Evolutionary conservation across 2,329 filamentous ascomycete species (phyloP).

Genomic region (Drechslera avenae): DNA sequence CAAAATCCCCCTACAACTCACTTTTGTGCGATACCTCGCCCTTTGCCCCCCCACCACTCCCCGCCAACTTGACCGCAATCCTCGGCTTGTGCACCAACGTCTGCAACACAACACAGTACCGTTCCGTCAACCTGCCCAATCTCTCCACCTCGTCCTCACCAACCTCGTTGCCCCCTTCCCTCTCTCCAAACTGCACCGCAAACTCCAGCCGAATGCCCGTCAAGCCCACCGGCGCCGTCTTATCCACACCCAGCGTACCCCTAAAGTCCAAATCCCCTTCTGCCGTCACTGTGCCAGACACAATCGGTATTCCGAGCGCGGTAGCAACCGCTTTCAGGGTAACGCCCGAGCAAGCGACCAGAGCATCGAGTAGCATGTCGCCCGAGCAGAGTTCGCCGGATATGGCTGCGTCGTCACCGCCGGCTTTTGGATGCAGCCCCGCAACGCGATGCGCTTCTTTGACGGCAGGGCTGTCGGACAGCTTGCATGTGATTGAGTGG

Average conservation of each 20-base stretch:
- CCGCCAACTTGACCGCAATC: slow-evolving; percentile 34
- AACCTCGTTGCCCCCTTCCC: slow-evolving; percentile 43
- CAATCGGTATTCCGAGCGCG: slow-evolving; percentile 52
- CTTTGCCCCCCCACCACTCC: slow-evolving; percentile 17
- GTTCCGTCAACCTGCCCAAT: slow-evolving; percentile 55
- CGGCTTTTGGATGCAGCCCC: slow-evolving; percentile 56
- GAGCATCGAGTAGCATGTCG: slow-evolving; percentile 57
- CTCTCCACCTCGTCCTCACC: slow-evolving; percentile 52
- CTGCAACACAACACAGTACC: slow-evolving; percentile 54
- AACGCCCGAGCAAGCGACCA: slow-evolving; percentile 58
- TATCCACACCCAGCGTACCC: slow-evolving; percentile 57
- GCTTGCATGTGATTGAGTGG: slow-evolving; percentile 55
- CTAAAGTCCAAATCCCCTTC: slow-evolving; percentile 58
- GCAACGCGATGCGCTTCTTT: slow-evolving; percentile 51
- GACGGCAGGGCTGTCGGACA: slow-evolving; percentile 50
- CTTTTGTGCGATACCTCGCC: slow-evolving; percentile 9
- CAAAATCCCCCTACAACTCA: neutral
- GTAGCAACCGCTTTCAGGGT: slow-evolving; percentile 59
- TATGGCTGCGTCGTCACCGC: slow-evolving; percentile 50
- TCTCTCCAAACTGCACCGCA: slow-evolving; percentile 47
- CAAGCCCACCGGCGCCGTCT: slow-evolving; percentile 54
- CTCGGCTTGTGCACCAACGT: slow-evolving; percentile 40
- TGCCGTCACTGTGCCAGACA: slow-evolving; percentile 50
- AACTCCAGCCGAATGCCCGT: slow-evolving; percentile 54
- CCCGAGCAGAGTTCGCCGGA: slow-evolving; percentile 57